phyloP scores from a whole-genome alignment of 78 protist genomes.

The Planoprotostelium fungivorum region DNA sequence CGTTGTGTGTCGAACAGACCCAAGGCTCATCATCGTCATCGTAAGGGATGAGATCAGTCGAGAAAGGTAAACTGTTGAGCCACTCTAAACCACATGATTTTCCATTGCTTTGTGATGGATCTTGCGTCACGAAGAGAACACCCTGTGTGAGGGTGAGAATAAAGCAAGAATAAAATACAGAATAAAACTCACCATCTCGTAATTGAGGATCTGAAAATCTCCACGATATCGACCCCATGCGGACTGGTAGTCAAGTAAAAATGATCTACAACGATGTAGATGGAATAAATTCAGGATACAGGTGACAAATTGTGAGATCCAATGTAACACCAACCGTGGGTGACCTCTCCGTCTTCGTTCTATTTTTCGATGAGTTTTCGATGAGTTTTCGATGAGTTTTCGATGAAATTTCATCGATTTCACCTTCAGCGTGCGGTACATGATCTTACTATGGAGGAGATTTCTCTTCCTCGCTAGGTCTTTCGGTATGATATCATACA shows the following conservation, averaged over 20 bases:
- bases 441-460: neutral
- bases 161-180: neutral
- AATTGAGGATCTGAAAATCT: neutral
- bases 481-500: neutral
- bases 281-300: neutral
- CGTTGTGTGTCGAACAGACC: neutral
- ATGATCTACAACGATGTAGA: neutral
- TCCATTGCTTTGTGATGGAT: neutral
- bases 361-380: neutral
- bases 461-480: neutral
- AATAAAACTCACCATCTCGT: neutral
- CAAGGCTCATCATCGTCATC: neutral
- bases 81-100: no score
- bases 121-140: neutral
- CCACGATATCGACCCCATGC: neutral
- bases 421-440: neutral
- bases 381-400: no score
- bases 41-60: neutral
- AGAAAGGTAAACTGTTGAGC: no score
- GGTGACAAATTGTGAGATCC: neutral
- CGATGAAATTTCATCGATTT: neutral
- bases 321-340: neutral
- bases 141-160: neutral
- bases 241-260: no score
- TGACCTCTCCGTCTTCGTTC: neutral